Base-by-base conservation (phyloP, 1,284 basidiomycete species). In the Sporisorium sorghi region DNA sequence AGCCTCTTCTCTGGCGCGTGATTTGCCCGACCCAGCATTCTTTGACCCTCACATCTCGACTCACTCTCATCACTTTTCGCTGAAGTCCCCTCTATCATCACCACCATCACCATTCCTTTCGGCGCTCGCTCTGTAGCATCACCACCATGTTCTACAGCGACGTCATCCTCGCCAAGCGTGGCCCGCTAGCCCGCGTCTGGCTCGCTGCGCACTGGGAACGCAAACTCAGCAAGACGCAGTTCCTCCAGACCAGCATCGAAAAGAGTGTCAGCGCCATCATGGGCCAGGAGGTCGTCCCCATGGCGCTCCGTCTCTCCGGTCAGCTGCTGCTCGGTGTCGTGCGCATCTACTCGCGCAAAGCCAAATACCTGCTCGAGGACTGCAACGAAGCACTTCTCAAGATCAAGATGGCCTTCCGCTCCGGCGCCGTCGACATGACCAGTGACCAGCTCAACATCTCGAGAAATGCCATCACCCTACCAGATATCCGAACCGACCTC, bases 151-250 rank as follows among this genome's bases (percentile, higher is more conserved):
- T 96, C 85, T 93, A 95, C 83, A 94, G 92, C 68, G 94, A 97
- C 85, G 90, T 92, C 48, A 93, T 97, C 85, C 88, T 97, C 73
- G 93, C 93, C 56, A 92, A 94, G 83, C 91, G 93, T 65, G 96
- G 96, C 51, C 93, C 95, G 9, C 88, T 99, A 37, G 95, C 93
- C 44, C 93, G 92, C 86, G 93, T 99, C 87, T 99, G 96, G 96
- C 91, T 98, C 54, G 96, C 96, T 24, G 96, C 97, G 1, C 96
- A 98, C 87, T 95, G 96, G 90, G 94, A 98, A 86, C 90, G 94
- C 81, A 97, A 97, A 87, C 90, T 99, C 79, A 94, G 93, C 82
- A 99, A 99, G 86, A 90, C 92, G 32, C 93, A 96, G 84, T 93
- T 95, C 0, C 87, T 97, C 2, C 92, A 94, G 82, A 94, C 95